Evolutionary conservation across 805 yeast genomes (phyloP).

Genomic region (Scheffersomyces coipomensis): DNA sequence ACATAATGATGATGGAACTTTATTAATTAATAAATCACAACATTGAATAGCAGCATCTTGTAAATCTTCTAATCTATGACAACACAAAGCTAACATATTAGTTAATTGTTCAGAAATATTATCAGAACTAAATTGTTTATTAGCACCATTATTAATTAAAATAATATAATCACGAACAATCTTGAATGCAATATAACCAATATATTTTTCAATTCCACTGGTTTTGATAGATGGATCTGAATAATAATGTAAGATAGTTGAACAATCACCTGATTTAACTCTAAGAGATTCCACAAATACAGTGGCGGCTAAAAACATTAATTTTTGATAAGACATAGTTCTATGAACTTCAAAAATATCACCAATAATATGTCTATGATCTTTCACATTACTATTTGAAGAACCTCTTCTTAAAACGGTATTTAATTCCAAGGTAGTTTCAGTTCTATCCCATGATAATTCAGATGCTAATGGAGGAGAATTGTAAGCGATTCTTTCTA

Average conservation of each 20-base stretch:
- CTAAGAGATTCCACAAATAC: constrained; percentile 76
- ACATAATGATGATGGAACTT: constrained; percentile 77
- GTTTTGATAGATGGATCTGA: constrained; percentile 75
- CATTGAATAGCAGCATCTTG: constrained; percentile 80
- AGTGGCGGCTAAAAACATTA: constrained; percentile 86
- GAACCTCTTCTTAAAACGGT: constrained; percentile 88
- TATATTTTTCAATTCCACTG: constrained; percentile 64
- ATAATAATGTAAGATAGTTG: constrained; percentile 72
- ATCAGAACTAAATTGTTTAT: constrained; percentile 54
- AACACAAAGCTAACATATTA: constrained; percentile 63
- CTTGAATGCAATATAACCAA: constrained; percentile 62
- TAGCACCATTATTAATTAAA: constrained; percentile 51
- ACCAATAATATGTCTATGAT: constrained; percentile 64
- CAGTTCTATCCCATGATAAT: constrained; percentile 75
- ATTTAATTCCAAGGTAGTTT: constrained; percentile 88
- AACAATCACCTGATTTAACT: constrained; percentile 76
- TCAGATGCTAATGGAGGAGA: constrained; percentile 89
- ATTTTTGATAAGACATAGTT: constrained; percentile 64
- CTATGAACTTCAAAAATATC: constrained; percentile 51
- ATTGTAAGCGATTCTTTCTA: constrained; percentile 75
- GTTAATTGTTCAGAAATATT: constrained; percentile 66
- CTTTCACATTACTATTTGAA: constrained; percentile 73
- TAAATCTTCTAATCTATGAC: constrained; percentile 71
- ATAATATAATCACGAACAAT: constrained; percentile 57
- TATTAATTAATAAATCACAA: constrained; percentile 63